A percentile compares a stretch with the other conserved stretches of the same genome.
Evolutionary conservation across 768 basidiomycete species (phyloP).

Genomic region (Agrocybe praecox): DNA sequence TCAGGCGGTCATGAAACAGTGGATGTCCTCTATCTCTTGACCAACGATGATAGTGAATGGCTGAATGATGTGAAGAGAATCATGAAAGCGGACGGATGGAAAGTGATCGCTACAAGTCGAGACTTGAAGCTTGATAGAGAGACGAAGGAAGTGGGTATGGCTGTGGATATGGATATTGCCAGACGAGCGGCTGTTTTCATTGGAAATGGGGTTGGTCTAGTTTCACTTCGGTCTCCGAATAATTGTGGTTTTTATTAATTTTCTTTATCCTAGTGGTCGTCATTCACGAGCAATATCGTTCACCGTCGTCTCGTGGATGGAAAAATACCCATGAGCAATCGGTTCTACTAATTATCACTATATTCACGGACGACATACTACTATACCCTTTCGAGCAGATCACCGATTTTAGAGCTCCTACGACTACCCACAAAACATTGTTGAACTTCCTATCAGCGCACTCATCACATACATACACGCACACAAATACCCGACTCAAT

Average conservation of each 20-base stretch:
- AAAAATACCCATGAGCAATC: conserved; percentile 11
- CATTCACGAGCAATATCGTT: conserved; percentile 17
- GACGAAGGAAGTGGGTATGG: conserved; percentile 46
- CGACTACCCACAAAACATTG: too few relatives aligned
- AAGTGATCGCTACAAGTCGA: conserved; percentile 42
- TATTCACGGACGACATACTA: too few relatives aligned
- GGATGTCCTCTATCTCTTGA: conserved; percentile 48
- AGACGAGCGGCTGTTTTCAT: conserved; percentile 49
- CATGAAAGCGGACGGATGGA: conserved; percentile 33
- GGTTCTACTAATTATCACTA: conserved; percentile 4
- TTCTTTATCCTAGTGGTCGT: conserved; percentile 11
- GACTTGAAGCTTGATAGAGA: conserved; percentile 46
- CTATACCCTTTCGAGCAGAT: too few relatives aligned
- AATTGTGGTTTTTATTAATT: neutral
- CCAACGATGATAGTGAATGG: conserved; percentile 52
- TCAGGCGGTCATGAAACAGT: conserved; percentile 22
- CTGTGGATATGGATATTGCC: conserved; percentile 58
- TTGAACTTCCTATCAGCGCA: too few relatives aligned
- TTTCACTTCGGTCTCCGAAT: neutral
- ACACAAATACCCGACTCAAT: too few relatives aligned
- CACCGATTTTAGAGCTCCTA: too few relatives aligned
- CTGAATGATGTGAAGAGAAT: conserved; percentile 38
- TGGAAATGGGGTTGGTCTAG: conserved; percentile 53
- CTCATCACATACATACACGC: too few relatives aligned
- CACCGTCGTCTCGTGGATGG: conserved; percentile 13